These are phyloP conservation scores for Cladorrhinum sp. DNA, from an alignment of 2,329 filamentous ascomycete genomes.

Conservation along the genomic window DNA sequence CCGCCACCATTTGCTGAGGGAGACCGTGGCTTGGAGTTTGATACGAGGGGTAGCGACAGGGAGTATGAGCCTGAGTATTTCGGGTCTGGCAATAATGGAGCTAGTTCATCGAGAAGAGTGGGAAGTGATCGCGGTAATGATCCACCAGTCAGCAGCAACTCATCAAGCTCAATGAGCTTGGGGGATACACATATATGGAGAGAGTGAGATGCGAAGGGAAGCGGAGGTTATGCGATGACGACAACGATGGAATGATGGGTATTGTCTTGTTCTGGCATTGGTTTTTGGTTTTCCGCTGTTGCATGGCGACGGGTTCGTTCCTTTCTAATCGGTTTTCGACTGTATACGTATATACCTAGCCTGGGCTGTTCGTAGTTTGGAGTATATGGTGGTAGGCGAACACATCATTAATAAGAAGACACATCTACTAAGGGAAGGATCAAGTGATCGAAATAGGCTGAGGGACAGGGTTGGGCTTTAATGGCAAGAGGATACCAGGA, in stretches of 20 bases:
- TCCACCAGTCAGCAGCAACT: constrained; percentile 34
- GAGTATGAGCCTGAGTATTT: constrained; percentile 1
- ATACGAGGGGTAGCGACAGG: constrained; percentile 9
- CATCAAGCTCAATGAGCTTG: constrained; percentile 44
- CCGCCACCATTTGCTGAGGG: constrained; percentile 41
- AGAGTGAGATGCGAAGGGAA: constrained; percentile 28
- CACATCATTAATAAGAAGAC: too few relatives aligned
- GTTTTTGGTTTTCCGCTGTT: too few relatives aligned
- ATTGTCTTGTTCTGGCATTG: too few relatives aligned
- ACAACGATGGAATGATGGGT: neutral
- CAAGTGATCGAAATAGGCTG: too few relatives aligned
- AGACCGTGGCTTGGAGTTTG: constrained; percentile 18
- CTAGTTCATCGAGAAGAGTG: neutral
- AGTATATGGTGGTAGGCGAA: too few relatives aligned
- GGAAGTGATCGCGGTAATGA: neutral
- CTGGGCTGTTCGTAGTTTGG: too few relatives aligned
- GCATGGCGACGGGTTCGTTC: too few relatives aligned
- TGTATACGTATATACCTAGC: too few relatives aligned
- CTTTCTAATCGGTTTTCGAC: too few relatives aligned
- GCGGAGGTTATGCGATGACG: neutral
- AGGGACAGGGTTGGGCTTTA: too few relatives aligned
- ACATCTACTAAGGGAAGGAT: too few relatives aligned
- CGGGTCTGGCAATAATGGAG: neutral
- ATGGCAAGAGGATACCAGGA: too few relatives aligned
- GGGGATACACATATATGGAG: constrained; percentile 52